A percentile compares a stretch with the other conserved stretches of the same genome.
Conservation (phyloP, 2,329 filamentous ascomycete species). For the Microcyclospora pomicola region DNA sequence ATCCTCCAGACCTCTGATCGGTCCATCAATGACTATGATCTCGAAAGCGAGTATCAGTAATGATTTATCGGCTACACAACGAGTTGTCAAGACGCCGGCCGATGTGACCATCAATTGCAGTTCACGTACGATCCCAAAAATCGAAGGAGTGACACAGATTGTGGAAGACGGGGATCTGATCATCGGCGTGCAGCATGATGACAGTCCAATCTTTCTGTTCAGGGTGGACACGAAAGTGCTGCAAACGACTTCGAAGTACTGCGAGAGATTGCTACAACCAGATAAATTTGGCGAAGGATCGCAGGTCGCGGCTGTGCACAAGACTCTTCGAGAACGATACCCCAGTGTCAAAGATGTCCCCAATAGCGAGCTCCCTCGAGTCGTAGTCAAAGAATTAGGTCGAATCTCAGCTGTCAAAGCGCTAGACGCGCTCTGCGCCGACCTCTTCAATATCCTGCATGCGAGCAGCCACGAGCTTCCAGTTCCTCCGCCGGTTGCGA, state of each 20-base stretch:
- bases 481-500: conserved; percentile 37
- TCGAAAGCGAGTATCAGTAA: too few species aligned
- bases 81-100: too few species aligned
- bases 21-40: too few species aligned
- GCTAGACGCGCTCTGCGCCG: conserved; percentile 39
- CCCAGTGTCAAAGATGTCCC: conserved; percentile 31
- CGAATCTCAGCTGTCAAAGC: conserved; percentile 51
- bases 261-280: conserved; percentile 51
- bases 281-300: conserved; percentile 50
- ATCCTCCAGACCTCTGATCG: too few species aligned
- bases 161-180: conserved; percentile 48
- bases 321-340: conserved; percentile 34
- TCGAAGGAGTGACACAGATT: conserved; percentile 33
- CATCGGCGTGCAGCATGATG: conserved; percentile 50
- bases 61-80: too few species aligned
- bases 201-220: conserved; percentile 45
- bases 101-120: too few species aligned
- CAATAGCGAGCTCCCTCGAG: conserved; percentile 43
- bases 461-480: conserved; percentile 30
- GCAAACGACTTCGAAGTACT: conserved; percentile 53
- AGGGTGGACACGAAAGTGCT: conserved; percentile 46
- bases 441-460: conserved; percentile 55
- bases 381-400: conserved; percentile 54
- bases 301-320: conserved; percentile 39
- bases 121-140: too few species aligned